phyloP scores from a whole-genome alignment of 495 filamentous ascomycete species.

The Emericellopsis terricola region DNA sequence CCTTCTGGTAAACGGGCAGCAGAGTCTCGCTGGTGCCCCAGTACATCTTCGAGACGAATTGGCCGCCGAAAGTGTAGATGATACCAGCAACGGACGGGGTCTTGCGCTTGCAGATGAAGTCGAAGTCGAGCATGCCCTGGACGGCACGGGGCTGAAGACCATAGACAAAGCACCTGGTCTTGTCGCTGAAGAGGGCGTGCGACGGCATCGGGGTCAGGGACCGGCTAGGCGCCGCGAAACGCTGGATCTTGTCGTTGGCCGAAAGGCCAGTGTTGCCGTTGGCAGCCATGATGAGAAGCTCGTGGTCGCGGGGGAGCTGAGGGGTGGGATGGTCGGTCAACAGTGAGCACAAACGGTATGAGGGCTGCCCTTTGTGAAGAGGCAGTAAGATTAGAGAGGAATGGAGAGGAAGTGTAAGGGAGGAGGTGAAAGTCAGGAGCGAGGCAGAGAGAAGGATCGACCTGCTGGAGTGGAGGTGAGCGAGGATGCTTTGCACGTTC shows the following conservation, averaged over 20 bases:
- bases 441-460: not conserved
- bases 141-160: slow-evolving; percentile 94
- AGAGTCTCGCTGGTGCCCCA: slow-evolving; percentile 99
- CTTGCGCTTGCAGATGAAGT: slow-evolving; percentile 98
- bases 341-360: not conserved
- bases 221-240: slow-evolving; percentile 84
- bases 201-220: slow-evolving; percentile 68
- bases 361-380: too few relatives aligned
- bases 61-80: slow-evolving; percentile 98
- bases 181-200: slow-evolving; percentile 90
- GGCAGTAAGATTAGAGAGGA: too few relatives aligned
- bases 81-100: slow-evolving; percentile 96
- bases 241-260: slow-evolving; percentile 96
- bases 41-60: slow-evolving; percentile 99
- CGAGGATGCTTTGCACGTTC: too few relatives aligned
- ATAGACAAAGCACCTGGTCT: slow-evolving; percentile 99
- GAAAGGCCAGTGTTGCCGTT: slow-evolving; percentile 27
- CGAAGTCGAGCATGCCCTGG: slow-evolving; percentile 99
- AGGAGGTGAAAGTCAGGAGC: too few relatives aligned
- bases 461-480: not conserved
- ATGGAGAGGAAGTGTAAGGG: too few relatives aligned
- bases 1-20: slow-evolving; percentile 92
- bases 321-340: not conserved
- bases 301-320: not conserved
- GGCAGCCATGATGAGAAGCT: slow-evolving; percentile 7